Base-by-base conservation (phyloP, 208 protist genomes). In the Wallacemonas collosoma region DNA sequence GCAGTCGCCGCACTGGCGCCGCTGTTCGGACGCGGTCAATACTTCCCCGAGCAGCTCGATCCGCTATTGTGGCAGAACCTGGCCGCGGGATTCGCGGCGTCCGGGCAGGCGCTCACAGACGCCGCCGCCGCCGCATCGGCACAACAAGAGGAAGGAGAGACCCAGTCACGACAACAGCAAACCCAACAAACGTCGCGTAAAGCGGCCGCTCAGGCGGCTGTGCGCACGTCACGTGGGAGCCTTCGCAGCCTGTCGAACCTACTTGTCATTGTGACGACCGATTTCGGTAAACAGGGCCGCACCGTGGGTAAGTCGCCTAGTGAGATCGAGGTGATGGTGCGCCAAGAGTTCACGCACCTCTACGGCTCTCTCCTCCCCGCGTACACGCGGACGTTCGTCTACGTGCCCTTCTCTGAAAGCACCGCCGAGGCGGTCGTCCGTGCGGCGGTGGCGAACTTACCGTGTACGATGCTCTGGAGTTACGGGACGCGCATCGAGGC, bases 241-340 rank as follows among this genome's bases (percentile, higher is more conserved):
- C 14, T 53, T 12, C 80, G 77, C 11, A 81, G 86, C 26, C 79
- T 94, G 17, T 76, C 76, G 2, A 79, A 91, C 61, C 62, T 93
- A 38, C 75, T 85, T 2, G 82, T 95, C 39, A 81, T 95, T 26
- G 70, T 95, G 12, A 93, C 91, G 4, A 92, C 91, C 11, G 91
- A 95, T 71, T 89, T 94, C 68, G 91, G 91, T n/a, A 72, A 89
- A 54, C 82, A 95, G 56, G 91, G 88, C 9, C 85, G 85, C 51
- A 95, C 91, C 11, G 71, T 79, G 36, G 87, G 87, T 39, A 90
- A 88, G 73, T 87, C 77, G 36, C 41, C 82, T 1, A 54, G 48
- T 1, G 82, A 93, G 63, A 79, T 95, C 17, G 78, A 90, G 63
- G 51, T 72, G 56, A 83, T 95, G 77, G 80, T 93, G 51, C 84